Evolutionary conservation across 2,329 filamentous ascomycete species (phyloP), one percentile per base, ranked within the genome.

Genomic region (Ascosphaera apis): DNA sequence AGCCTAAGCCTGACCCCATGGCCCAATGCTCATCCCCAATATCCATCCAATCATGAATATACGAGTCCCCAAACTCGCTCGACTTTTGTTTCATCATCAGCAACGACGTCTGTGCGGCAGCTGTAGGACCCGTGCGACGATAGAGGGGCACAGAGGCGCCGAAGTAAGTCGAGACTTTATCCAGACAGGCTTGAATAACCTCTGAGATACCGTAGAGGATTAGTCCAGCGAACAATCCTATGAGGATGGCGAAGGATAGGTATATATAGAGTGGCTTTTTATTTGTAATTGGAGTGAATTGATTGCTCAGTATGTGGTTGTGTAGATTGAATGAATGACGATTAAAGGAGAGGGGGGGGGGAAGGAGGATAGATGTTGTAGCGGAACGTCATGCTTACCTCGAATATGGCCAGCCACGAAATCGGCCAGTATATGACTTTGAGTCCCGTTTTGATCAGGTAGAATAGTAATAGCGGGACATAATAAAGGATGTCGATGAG

Each of bases 171-270:
- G n/a, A n/a, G n/a, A n/a, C n/a, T n/a, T n/a, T n/a, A n/a, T n/a
- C n/a, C n/a, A n/a, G n/a, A n/a, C n/a, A n/a, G n/a, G n/a, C n/a
- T n/a, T n/a, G n/a, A n/a, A n/a, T n/a, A 33, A 31, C 47, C 38
- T 57, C 60, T 39, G 71, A 74, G 13, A 62, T 60, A 36, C 69
- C 54, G 46, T 69, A 65, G 31, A 83, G 52, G 13, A 67, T 43
- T 35, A 72, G 52, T 36, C 77, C 79, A 18, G 72, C 58, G 8
- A 69, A 35, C 36, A 73, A 55, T n/a, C 80, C 80, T 36, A 81
- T 61, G 13, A 78, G 53, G 21, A 68, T 63, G 5, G 78, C 80
- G 16, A 72, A 65, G 34, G 71, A 72, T 33, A 83, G 60, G 46
- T 65, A 75, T 47, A 66, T 63, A 37, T 53, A 52, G 15, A 60